phyloP scores from a whole-genome alignment of 192 early-diverging fungal genomes.

The Linnemannia zychae region DNA sequence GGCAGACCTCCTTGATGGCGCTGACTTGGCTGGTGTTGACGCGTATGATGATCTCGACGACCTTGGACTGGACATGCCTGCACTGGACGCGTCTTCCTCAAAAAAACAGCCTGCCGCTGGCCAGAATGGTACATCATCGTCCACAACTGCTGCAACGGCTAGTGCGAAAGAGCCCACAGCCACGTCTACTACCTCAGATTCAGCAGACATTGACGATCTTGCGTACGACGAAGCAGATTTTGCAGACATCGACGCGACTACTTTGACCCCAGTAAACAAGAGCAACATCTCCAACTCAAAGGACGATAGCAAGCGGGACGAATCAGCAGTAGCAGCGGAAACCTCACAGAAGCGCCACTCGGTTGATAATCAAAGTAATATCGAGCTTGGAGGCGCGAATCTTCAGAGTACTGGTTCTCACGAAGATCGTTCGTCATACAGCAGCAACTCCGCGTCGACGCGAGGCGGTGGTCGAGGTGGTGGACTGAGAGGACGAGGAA shows the following conservation, averaged over 20 bases:
- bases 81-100: not conserved
- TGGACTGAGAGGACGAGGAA: slow-evolving; percentile 12
- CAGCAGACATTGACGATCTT: not conserved
- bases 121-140: not conserved
- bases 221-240: not conserved
- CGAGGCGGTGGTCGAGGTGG: slow-evolving; percentile 22
- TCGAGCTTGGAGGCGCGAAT: not conserved
- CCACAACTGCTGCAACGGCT: not conserved
- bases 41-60: slow-evolving; percentile 40
- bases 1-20: slow-evolving; percentile 23
- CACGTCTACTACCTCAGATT: not conserved
- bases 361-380: not conserved
- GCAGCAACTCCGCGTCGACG: not conserved
- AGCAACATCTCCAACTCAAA: not conserved
- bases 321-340: not conserved
- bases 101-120: not conserved
- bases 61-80: not conserved
- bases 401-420: not conserved
- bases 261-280: not conserved
- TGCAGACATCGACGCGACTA: not conserved
- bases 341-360: not conserved
- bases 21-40: slow-evolving; percentile 14
- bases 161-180: not conserved
- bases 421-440: not conserved
- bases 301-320: not conserved